Evolutionary conservation across 352 stramenopile genomes (phyloP), one percentile per base, ranked within the genome.

Genomic region (Globisporangium viniferum): DNA sequence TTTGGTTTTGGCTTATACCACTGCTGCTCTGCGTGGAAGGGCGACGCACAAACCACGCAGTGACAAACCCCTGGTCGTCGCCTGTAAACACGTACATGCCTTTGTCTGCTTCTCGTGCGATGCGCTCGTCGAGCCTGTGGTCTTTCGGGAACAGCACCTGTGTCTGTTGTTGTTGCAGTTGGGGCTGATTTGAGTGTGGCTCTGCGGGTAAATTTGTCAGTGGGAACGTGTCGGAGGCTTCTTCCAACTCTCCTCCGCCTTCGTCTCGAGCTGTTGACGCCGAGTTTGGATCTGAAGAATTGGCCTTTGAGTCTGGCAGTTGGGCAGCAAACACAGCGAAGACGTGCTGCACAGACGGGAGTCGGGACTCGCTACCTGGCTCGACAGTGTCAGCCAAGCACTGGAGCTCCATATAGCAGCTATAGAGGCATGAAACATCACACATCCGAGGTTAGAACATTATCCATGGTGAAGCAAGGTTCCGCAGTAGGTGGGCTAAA

Each of bases 51-150:
- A 75, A 53, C 81, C 80, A 88, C 15, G 73, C 55, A 12, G 68
- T 76, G 29, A 90, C 63, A 22, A 76, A 71, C 2, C 80, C 80
- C 27, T 59, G 61, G 57, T 90, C 80, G 64, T 90, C 78, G 24
- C 76, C 74, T 22, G 72, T 71, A 57, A 84, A 75, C 2, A 88
- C 71, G 62, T 77, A 66, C 36, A 86, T 55, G 10, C 67, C 78
- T n/a, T 74, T 49, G 2, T 63, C 41, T 33, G 53, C 24, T 22
- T 84, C 74, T 9, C 65, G 36, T 2, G n/a, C 36, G 46, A 79
- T 69, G 36, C 72, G 71, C 31, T 75, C 77, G 9, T 81, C 72
- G 27, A 77, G 70, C 20, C 61, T 68, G n/a, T 71, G 63, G 61
- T 58, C 68, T 31, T 54, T 64, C 10, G 67, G 62, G 41, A 71